Percentiles rank a stretch among this genome's conserved stretches.
phyloP scores from a whole-genome alignment of 2,329 filamentous ascomycete genomes.

The Fusarium globosum region DNA sequence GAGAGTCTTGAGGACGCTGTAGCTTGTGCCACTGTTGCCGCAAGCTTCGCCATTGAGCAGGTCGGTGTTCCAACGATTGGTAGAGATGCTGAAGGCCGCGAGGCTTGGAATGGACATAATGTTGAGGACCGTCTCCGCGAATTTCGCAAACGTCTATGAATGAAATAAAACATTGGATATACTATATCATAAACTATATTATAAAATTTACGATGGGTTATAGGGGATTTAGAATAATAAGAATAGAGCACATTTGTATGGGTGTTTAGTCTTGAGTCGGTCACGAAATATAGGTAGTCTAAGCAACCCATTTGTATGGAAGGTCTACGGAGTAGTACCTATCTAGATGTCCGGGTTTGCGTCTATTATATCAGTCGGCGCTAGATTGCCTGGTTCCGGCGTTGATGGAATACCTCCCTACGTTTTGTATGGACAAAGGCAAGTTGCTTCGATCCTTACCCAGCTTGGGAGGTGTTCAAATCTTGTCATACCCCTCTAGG shows the following conservation, averaged over 20 bases:
- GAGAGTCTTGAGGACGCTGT: constrained; percentile 75
- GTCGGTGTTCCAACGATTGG: constrained; percentile 79
- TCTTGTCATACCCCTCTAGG: not conserved
- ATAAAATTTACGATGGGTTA: not conserved
- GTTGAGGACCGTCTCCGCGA: constrained; percentile 64
- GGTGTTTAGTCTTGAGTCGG: not conserved
- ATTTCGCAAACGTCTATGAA: constrained; percentile 58
- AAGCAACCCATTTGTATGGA: not conserved
- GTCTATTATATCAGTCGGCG: not conserved
- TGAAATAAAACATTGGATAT: not conserved
- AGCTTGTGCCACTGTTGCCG: constrained; percentile 82
- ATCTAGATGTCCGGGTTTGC: not conserved
- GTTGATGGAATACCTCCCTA: not conserved
- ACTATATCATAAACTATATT: not conserved
- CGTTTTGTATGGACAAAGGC: not conserved
- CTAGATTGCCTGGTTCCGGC: constrained; percentile 6
- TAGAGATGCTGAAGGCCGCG: constrained; percentile 56
- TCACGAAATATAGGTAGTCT: not conserved
- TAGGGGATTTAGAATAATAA: constrained; percentile 11
- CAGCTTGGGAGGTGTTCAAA: not conserved
- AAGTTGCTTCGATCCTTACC: not conserved
- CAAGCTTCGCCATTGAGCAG: constrained; percentile 95
- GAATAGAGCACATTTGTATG: constrained; percentile 18
- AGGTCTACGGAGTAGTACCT: not conserved
- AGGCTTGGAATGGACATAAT: constrained; percentile 71